Evolutionary conservation across 2,329 filamentous ascomycete species (phyloP), one percentile per base, ranked within the genome.

Genomic region (Mollisia scopiformis): DNA sequence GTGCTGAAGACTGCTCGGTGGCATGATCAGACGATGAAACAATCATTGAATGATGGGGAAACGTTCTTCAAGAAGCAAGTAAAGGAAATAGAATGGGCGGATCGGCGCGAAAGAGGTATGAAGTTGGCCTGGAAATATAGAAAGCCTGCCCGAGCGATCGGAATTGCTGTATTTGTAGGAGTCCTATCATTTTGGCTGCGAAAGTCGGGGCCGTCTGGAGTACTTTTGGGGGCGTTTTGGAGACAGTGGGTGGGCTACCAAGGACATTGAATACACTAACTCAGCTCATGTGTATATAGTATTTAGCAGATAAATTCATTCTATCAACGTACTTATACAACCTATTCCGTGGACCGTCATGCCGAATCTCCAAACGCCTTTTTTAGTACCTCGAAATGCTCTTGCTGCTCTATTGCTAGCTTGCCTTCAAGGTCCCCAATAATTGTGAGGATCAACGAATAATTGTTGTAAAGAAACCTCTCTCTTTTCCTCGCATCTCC

Each of bases 401-500:
- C 82, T 76, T 88, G 88, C 74, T 94, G 88, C 71, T 97, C 93
- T 25, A 80, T 78, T 1, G 90, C 86, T 71, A 94, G 74, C 74
- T 91, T 91, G 3, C 92, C 92, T 11, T 83, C 82, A 4, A 86
- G 83, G 69, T 94, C 90, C 71, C 90, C 87, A 66, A 99, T 90
- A 64, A 99, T 97, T 11, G 95, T 97, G 70, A 92, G 81, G n/a
- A 99, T 85, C 65, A 99, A 81, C 57, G 92, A 96, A 76, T 96
- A 98, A 75, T 99, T 99, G 74, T 98, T 99, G 73, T 91, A 95
- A 70, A 99, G 76, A 73, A 98, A 98, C 47, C 95, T 82, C 68
- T 94, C 90, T 67, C 89, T 83, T 78, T 96, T 96, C 72, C 92
- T 86, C 65, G 85, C 83, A 71, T 97, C 94, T 21, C 85, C 87